phyloP scores from a whole-genome alignment of 495 filamentous ascomycete genomes.

The Aspergillus hancockii region DNA sequence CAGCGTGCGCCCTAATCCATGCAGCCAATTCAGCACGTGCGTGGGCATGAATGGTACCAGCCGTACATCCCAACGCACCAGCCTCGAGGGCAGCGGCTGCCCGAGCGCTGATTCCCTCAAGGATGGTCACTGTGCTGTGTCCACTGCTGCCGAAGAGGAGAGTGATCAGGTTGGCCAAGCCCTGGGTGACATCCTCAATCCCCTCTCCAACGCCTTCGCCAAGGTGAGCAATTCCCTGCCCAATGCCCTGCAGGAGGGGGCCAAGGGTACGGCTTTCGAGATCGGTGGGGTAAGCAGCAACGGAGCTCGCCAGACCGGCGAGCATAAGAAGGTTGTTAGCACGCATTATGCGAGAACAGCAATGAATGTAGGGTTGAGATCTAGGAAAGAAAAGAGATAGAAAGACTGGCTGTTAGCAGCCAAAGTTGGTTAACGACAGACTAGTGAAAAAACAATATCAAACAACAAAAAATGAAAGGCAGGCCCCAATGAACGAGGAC shows the following conservation, averaged over 20 bases:
- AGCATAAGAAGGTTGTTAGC: conserved; percentile 35
- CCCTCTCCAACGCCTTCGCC: conserved; percentile 15
- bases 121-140: conserved; percentile 21
- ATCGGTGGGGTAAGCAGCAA: conserved; percentile 37
- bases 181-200: conserved; percentile 3
- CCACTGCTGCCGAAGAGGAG: conserved; percentile 27
- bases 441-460: conserved; percentile 24
- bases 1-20: conserved; percentile 34
- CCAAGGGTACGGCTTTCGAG: conserved; percentile 35
- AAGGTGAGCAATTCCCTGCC: conserved; percentile 11
- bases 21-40: conserved; percentile 34
- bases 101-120: conserved; percentile 36
- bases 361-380: conserved; percentile 17
- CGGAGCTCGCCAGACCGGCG: conserved; percentile 40
- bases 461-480: conserved; percentile 28
- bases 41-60: conserved; percentile 28
- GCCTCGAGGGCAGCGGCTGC: conserved; percentile 43
- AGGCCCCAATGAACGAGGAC: conserved; percentile 22
- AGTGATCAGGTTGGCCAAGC: conserved; percentile 22
- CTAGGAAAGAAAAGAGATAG: conserved; percentile 20
- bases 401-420: conserved; percentile 23
- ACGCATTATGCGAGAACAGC: conserved; percentile 36
- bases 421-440: conserved; percentile 41
- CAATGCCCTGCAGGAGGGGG: conserved; percentile 14
- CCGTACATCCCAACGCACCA: conserved; percentile 42